Conservation (phyloP, 164 flowering plant species). For the Stephania yunnanensis region DNA sequence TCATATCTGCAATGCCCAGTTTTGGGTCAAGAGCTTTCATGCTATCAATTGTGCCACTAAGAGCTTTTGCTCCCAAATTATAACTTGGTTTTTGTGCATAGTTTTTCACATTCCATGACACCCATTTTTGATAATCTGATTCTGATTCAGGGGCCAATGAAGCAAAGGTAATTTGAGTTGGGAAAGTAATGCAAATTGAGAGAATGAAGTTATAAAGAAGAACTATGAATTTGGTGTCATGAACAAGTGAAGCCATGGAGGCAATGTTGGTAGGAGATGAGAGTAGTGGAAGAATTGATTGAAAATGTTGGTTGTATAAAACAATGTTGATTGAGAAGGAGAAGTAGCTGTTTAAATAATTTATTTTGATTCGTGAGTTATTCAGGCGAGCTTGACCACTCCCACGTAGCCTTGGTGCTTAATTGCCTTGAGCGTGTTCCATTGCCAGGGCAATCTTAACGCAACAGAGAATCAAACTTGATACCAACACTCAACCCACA, state of each 20-base stretch:
- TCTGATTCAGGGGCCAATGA: conserved; percentile 10
- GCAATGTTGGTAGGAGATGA: neutral
- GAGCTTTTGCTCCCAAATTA: neutral
- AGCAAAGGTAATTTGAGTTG: neutral
- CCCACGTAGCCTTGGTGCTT: no score
- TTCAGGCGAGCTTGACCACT: no score
- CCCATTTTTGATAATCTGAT: conserved; percentile 31
- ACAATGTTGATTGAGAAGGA: no score
- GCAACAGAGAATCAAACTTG: no score
- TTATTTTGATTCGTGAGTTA: no score
- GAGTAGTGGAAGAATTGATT: no score
- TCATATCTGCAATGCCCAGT: conserved; percentile 41
- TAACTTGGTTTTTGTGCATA: conserved; percentile 11
- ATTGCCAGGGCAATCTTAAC: no score
- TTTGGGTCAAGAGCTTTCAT: conserved; percentile 24
- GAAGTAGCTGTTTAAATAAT: no score
- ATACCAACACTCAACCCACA: no score
- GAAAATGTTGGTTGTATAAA: no score
- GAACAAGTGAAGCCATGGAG: conserved; percentile 17
- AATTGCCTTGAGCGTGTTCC: no score
- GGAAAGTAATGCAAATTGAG: neutral
- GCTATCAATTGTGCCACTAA: neutral
- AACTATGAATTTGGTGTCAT: neutral
- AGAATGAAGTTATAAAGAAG: conserved; percentile 19
- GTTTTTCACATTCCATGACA: conserved; percentile 39